These are phyloP conservation scores for Furcasterigmium sp. DNA, from an alignment of 2,329 filamentous ascomycete species.

Conservation along the genomic window DNA sequence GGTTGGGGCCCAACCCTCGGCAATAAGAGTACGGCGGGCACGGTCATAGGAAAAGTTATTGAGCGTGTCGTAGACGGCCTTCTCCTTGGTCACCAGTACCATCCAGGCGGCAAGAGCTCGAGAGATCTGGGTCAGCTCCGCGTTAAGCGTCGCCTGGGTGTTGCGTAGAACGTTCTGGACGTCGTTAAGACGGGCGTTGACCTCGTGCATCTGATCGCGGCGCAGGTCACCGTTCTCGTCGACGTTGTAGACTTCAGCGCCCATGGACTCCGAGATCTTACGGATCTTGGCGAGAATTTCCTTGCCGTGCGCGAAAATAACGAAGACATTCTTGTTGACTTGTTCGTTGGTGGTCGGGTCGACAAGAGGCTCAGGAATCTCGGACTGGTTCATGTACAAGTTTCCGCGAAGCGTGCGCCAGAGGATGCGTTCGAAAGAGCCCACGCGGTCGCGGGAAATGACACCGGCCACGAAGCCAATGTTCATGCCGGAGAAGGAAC, in stretches of 20 bases:
- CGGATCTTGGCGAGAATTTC: conserved; percentile 98
- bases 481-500: conserved; percentile 95
- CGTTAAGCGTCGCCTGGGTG: conserved; percentile 89
- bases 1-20: conserved; percentile 95
- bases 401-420: conserved; percentile 97
- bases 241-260: conserved; percentile 91
- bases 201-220: conserved; percentile 93
- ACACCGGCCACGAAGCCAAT: conserved; percentile 98
- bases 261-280: conserved; percentile 97
- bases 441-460: conserved; percentile 87
- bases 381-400: conserved; percentile 99
- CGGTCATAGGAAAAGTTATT: conserved; percentile 97
- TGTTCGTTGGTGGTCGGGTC: conserved; percentile 90
- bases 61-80: conserved; percentile 91
- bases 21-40: conserved; percentile 90
- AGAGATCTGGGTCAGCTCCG: conserved; percentile 88
- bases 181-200: conserved; percentile 88
- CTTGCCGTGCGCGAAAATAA: conserved; percentile 98
- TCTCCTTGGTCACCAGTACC: conserved; percentile 96
- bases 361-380: conserved; percentile 89
- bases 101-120: conserved; percentile 94
- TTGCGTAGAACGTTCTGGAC: conserved; percentile 89
- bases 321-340: conserved; percentile 95
- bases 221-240: conserved; percentile 96
- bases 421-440: conserved; percentile 92